Base-by-base conservation (phyloP, 345 rosid genomes). In the Capsella bursapastoris region DNA sequence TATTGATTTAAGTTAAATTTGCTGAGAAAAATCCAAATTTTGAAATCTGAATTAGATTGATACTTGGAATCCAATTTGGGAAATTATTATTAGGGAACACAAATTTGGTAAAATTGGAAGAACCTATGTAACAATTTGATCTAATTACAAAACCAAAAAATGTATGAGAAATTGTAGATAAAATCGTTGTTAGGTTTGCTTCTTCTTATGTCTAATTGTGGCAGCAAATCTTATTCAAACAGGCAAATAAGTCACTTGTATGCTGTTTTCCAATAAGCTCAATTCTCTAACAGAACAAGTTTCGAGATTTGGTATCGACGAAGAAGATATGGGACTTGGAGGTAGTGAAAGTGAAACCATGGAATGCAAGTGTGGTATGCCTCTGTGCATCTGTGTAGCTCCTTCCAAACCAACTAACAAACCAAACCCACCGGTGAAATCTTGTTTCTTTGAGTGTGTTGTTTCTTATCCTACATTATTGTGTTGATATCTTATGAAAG, bases 281-380 rank as follows among this genome's bases (percentile, higher is more conserved):
- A 68, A 78, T 78, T 68, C 77, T 35, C 55, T 86, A 49, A 80
- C 86, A 27, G 84, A 84, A 62, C 34, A 83, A 75, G 80, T 88
- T 66, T 77, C 86, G 60, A 80, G 86, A 75, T 77, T 91, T 70
- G 84, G 83, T 71, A 76, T 89, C 57, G 77, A 69, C 68, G 83
- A 72, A 6, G 91, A 72, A 7, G 91, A 81, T 49, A 15, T 27
- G 53, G 78, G 66, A 32, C 68, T 78, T 25, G 83, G 73, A 79
- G 58, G 65, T 5, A 83, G 37, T 8, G 25, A 22, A 22, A 34
- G 83, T 60, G 62, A 84, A 73, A 63, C 66, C 59, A 45, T 68
- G 60, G 84, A 90, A 44, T 95, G 97, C 85, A 92, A 89, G 71
- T 95, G 97, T 68, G 99, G 97, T 34, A 90, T 95, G 99, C 99